Evolutionary conservation across 2,329 filamentous ascomycete species (phyloP).

Genomic region (Clonostachys rhizophaga): DNA sequence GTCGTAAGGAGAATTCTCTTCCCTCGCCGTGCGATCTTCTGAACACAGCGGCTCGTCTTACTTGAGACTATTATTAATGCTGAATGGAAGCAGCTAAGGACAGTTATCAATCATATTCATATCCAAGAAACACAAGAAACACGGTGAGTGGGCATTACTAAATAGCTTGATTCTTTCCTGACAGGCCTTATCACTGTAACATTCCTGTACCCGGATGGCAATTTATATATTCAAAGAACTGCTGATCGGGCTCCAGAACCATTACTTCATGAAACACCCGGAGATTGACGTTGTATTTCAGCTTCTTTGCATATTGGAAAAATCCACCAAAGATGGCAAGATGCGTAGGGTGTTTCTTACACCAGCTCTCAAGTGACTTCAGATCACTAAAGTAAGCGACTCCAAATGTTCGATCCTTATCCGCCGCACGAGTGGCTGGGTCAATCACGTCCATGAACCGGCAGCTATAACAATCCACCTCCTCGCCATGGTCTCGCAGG

Average conservation of each 20-base stretch:
- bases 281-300: conserved; percentile 26
- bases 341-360: conserved; percentile 30
- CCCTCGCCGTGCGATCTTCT: no score
- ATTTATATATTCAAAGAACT: conserved; percentile 33
- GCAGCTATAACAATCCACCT: conserved; percentile 35
- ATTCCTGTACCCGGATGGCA: conserved; percentile 30
- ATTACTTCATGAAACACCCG: conserved; percentile 33
- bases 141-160: no score
- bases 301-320: conserved; percentile 26
- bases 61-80: no score
- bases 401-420: conserved; percentile 29
- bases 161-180: no score
- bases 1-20: no score
- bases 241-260: conserved; percentile 29
- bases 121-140: no score
- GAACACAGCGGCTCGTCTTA: no score
- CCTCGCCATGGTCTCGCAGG: conserved; percentile 30
- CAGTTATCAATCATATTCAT: no score
- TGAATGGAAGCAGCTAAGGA: no score
- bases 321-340: conserved; percentile 33
- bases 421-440: conserved; percentile 5
- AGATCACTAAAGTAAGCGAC: conserved; percentile 35
- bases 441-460: conserved; percentile 36
- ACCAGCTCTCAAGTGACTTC: conserved; percentile 29
- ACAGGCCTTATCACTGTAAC: conserved; percentile 2